Conservation (phyloP, 176 grass and related monocot species). For the Phoenix roebelenii region DNA sequence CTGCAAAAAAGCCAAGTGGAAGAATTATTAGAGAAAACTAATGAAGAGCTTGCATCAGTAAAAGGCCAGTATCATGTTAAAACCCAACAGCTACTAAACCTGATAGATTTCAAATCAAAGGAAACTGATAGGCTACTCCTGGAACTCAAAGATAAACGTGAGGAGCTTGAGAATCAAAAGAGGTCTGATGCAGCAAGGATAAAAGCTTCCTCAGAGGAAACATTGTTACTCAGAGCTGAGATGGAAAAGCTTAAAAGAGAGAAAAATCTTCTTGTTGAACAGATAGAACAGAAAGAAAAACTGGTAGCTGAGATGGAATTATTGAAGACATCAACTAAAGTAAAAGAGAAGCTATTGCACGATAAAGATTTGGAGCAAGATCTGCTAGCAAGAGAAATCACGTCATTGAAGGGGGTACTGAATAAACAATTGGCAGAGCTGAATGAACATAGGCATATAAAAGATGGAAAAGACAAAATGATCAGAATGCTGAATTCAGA, state of each 20-base stretch:
- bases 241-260: constrained; percentile 46
- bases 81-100: constrained; percentile 59
- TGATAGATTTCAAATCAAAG: constrained; percentile 78
- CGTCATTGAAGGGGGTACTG: constrained; percentile 33
- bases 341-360: constrained; percentile 43
- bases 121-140: constrained; percentile 53
- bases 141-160: constrained; percentile 53
- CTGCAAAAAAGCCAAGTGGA: constrained; percentile 60
- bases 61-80: constrained; percentile 51
- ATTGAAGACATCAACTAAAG: constrained; percentile 14
- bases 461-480: constrained; percentile 42
- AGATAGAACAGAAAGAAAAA: constrained; percentile 41
- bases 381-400: constrained; percentile 47
- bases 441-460: constrained; percentile 28
- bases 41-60: constrained; percentile 41
- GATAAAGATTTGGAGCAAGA: constrained; percentile 50
- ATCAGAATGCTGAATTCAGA: constrained; percentile 52
- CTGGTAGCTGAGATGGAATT: constrained; percentile 22
- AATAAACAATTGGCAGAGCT: constrained; percentile 39
- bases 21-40: constrained; percentile 53
- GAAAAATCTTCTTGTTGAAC: constrained; percentile 37
- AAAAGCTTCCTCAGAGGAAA: constrained; percentile 49
- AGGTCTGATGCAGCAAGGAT: constrained; percentile 44
- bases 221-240: constrained; percentile 35
- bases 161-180: constrained; percentile 59